Evolutionary conservation across 352 stramenopile genomes (phyloP), one percentile per base, ranked within the genome.

Genomic region (Phytophthora foliorum): DNA sequence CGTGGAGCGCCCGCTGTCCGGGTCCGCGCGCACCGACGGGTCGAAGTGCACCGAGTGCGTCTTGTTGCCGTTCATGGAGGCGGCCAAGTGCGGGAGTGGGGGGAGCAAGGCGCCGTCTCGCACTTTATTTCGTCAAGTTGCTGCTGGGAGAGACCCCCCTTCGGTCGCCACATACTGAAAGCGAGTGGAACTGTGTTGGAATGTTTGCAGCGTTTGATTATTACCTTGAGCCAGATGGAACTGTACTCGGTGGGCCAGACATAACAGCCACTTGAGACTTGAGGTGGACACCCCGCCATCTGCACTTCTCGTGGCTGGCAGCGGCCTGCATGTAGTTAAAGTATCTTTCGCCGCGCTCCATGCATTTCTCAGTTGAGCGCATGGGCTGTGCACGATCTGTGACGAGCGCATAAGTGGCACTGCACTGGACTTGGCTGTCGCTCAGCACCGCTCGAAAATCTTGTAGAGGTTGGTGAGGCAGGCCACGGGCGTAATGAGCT

Each of bases 381-480:
- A 29, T 31, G 31, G 4, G 14, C n/a, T 17, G 31, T 19, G 29
- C 6, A n/a, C n/a, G 7, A 48, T 61, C 31, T 61, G 41, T 50
- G 48, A 68, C 60, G 50, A 42, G 49, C 31, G 41, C 32, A 17
- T 29, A 29, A 29, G 25, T 29, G 25, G 25, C 25, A 29, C 24
- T 31, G 8, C n/a, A 32, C 14, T 31, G 32, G 4, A 53, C 31
- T 50, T 41, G 22, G 25, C 29, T 44, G 32, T 13, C 19, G 41
- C 13, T 89, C 76, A 98, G 70, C 98, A 99, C 13, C 98, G 83
- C 81, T 99, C 98, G 84, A 99, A 99, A 49, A 99, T 97, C 72
- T 98, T 97, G 78, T 99, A 99, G 39, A 99, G 86, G 48, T 97
- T 98, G 60, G 96, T 98, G 31, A 99, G 85, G 69, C 90, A 97